Evolutionary conservation across 192 early-diverging fungal species (phyloP), one percentile per base, ranked within the genome.

Genomic region (Diversispora eburnea): DNA sequence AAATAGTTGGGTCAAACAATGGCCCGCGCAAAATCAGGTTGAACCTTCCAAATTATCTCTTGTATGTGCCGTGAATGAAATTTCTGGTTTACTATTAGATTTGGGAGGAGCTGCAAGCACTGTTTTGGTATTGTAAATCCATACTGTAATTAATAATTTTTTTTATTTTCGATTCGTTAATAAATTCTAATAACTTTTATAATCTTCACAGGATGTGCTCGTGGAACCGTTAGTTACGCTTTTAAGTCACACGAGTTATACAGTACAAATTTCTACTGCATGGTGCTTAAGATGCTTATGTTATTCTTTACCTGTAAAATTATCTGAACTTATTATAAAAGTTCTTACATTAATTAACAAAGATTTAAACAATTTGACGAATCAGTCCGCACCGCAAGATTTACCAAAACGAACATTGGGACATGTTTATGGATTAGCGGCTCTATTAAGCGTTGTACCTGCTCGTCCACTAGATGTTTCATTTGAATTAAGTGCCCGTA

Each of bases 401-500:
- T 64, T 86, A 17, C 76, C 85, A 42, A 82, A 81, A 33, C 79
- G 85, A 1, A 84, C 88, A 8, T 69, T 88, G 6, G 91, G 88
- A 1, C 88, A 89, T 74, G 89, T 88, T 2, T 81, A 88, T 68
- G 89, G 85, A 13, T 78, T 94, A 4, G 84, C 90, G 0, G 86
- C 87, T 0, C 78, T 95, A 3, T 84, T 95, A 68, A 86, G 86
- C 43, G 87, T 90, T 6, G 82, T 92, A 39, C 91, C 89, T 4
- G 51, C 75, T 4, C 84, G 88, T 48, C 82, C 88, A 6, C 81
- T 94, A 3, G 88, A 89, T 64, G 84, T 87, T 1, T 91, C 94
- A 0, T 91, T 93, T 74, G 96, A 95, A 46, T 77, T 90, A 55
- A 83, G 87, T 42, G 91, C 92, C 20, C 87, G 90, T 74, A 86